These are phyloP conservation scores for Pseudognaphalium luteoalbum DNA, from an alignment of 129 eudicot species.

Conservation along the genomic window DNA sequence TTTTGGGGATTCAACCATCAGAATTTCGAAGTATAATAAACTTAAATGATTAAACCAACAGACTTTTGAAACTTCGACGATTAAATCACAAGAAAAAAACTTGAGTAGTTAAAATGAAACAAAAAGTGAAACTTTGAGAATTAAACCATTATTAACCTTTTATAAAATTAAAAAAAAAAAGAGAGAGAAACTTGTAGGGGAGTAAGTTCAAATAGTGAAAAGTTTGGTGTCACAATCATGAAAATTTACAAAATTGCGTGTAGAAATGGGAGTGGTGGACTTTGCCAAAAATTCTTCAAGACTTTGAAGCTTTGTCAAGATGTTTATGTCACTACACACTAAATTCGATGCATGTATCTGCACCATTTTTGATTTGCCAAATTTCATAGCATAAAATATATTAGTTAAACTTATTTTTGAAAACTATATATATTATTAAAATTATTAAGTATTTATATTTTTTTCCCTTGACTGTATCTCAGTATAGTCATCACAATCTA, in stretches of 20 bases:
- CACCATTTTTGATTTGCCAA: neutral
- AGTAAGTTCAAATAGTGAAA: constrained; percentile 8
- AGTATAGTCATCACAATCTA: neutral
- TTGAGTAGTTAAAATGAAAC: no score
- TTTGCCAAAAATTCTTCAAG: constrained; percentile 25
- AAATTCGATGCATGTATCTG: constrained; percentile 33
- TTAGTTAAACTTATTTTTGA: neutral
- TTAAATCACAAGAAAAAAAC: no score
- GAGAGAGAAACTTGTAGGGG: neutral
- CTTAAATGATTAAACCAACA: no score
- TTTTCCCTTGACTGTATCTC: neutral
- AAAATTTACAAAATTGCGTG: constrained; percentile 31
- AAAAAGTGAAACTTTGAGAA: no score
- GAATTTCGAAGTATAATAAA: no score
- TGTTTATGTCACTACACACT: constrained; percentile 33
- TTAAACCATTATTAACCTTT: no score
- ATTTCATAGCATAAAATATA: neutral
- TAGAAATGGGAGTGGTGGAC: constrained; percentile 23
- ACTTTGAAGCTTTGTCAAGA: constrained; percentile 33
- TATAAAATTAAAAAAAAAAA: no score
- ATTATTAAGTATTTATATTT: neutral
- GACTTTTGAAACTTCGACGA: no score
- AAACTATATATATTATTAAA: neutral
- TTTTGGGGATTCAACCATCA: no score
- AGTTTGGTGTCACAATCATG: constrained; percentile 35